These are phyloP conservation scores for Solanum piurae DNA, from an alignment of 257 asterid genomes.

Conservation along the genomic window DNA sequence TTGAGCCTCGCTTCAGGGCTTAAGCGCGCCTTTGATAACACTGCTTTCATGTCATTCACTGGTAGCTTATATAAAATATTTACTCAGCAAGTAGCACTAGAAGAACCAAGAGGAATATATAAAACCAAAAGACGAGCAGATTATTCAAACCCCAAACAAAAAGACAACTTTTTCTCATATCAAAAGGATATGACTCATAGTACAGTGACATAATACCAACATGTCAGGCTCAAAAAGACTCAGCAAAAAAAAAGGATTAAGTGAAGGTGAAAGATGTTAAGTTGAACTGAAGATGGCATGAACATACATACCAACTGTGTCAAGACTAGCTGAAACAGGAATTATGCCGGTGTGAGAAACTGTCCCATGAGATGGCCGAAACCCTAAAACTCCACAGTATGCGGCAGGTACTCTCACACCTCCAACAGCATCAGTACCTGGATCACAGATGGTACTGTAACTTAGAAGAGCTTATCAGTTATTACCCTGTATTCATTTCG, in stretches of 20 bases:
- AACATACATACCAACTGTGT: conserved; percentile 66
- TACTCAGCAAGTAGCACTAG: not conserved
- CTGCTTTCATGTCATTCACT: not conserved
- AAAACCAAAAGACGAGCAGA: not conserved
- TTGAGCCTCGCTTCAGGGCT: no score
- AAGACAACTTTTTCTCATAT: not conserved
- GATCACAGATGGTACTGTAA: not conserved
- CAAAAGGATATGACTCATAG: not conserved
- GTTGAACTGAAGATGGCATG: not conserved
- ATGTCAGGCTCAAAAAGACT: not conserved
- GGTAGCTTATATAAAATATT: not conserved
- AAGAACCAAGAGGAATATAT: not conserved
- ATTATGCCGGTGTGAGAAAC: conserved; percentile 62
- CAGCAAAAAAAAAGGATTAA: not conserved
- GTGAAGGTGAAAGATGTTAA: not conserved
- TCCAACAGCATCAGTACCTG: conserved; percentile 94
- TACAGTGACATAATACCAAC: not conserved
- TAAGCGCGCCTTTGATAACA: no score
- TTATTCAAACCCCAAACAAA: not conserved
- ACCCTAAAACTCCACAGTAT: conserved; percentile 83
- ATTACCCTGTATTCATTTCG: not conserved
- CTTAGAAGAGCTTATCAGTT: not conserved
- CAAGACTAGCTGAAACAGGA: conserved; percentile 85
- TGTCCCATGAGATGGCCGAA: conserved; percentile 80
- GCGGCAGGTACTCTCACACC: conserved; percentile 95